Evolutionary conservation across 179 eudicot species (phyloP).

Genomic region (Corrigiola litoralis): DNA sequence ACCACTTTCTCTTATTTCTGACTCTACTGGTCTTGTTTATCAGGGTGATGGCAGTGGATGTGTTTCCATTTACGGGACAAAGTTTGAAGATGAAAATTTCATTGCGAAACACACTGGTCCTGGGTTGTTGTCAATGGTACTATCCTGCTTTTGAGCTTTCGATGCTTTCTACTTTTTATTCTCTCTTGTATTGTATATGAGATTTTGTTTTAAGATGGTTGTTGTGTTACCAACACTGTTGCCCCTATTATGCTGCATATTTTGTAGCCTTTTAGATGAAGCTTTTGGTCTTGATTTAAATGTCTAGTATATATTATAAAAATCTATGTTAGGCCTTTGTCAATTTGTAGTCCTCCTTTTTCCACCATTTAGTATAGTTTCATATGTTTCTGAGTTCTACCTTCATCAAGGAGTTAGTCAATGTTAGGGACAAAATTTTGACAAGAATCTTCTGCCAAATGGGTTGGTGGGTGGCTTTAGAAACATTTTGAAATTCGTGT

Average conservation of each 20-base stretch:
- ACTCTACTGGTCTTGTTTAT: conserved; percentile 11
- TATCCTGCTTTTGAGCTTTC: not conserved
- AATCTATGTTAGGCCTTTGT: not conserved
- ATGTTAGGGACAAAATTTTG: not conserved
- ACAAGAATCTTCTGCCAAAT: too few species aligned
- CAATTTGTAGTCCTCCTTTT: not conserved
- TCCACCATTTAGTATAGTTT: not conserved
- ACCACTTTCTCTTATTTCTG: conserved; percentile 2
- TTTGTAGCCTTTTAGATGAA: not conserved
- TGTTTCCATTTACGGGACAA: conserved; percentile 77
- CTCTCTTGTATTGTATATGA: not conserved
- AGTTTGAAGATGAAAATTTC: conserved; percentile 94
- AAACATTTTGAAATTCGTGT: too few species aligned
- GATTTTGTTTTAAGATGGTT: not conserved
- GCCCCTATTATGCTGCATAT: not conserved
- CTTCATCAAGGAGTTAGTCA: not conserved
- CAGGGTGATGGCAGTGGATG: conserved; percentile 97
- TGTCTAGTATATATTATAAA: not conserved
- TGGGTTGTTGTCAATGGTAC: conserved; percentile 86
- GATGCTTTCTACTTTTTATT: not conserved
- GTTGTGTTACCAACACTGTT: not conserved
- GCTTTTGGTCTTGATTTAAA: not conserved
- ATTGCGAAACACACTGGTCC: conserved; percentile 96
- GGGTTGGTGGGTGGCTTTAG: too few species aligned
- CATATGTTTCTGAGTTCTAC: not conserved